phyloP scores from a whole-genome alignment of 2,329 filamentous ascomycete genomes.

The Atkinsonella hypoxylon region DNA sequence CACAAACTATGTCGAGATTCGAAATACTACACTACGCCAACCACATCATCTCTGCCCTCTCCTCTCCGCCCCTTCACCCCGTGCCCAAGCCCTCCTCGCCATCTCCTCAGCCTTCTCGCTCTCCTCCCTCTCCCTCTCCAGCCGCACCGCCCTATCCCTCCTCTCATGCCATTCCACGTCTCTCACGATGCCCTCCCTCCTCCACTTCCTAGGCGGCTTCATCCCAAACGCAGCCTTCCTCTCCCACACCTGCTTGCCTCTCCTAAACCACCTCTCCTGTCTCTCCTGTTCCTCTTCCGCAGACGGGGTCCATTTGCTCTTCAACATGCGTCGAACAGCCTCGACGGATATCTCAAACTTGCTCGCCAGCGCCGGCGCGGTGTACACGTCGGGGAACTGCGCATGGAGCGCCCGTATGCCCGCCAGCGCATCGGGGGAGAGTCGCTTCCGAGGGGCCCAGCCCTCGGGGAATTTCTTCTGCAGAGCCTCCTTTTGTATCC shows the following conservation, averaged over 20 bases:
- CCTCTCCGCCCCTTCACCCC: slow-evolving; percentile 2
- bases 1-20: not conserved
- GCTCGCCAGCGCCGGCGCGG: slow-evolving; percentile 57
- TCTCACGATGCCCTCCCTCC: slow-evolving; percentile 37
- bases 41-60: not conserved
- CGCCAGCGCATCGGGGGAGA: slow-evolving; percentile 86
- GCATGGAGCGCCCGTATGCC: slow-evolving; percentile 75
- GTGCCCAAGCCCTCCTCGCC: slow-evolving; percentile 10
- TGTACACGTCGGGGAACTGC: slow-evolving; percentile 66
- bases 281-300: slow-evolving; percentile 46
- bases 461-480: slow-evolving; percentile 67
- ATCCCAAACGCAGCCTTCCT: slow-evolving; percentile 46
- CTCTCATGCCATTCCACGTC: slow-evolving; percentile 30
- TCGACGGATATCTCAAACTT: slow-evolving; percentile 84
- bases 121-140: slow-evolving; percentile 19
- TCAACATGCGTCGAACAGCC: slow-evolving; percentile 76
- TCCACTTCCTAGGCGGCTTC: slow-evolving; percentile 51
- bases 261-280: slow-evolving; percentile 48
- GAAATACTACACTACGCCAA: not conserved
- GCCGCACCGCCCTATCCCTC: slow-evolving; percentile 15
- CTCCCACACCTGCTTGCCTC: slow-evolving; percentile 48
- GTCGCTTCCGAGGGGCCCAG: slow-evolving; percentile 73
- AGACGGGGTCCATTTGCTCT: slow-evolving; percentile 58
- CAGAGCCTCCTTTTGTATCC: slow-evolving; percentile 61
- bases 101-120: slow-evolving; percentile 17